These are phyloP conservation scores for Penicillium sp. DNA, from an alignment of 2,329 filamentous ascomycete genomes.

Conservation along the genomic window DNA sequence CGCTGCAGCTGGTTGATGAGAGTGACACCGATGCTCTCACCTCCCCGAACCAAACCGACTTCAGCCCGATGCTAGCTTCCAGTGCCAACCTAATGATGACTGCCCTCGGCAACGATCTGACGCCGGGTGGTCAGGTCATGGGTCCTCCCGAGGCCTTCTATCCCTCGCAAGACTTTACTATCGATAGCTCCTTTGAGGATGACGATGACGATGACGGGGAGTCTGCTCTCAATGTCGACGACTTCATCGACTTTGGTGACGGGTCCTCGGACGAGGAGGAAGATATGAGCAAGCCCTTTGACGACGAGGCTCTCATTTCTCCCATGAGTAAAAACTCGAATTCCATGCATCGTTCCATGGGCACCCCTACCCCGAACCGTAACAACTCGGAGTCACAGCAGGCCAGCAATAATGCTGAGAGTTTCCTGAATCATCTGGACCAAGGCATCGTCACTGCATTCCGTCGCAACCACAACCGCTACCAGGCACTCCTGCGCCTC, in stretches of 20 bases:
- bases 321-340: slow-evolving; percentile 46
- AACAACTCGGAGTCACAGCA: slow-evolving; percentile 26
- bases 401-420: slow-evolving; percentile 40
- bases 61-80: slow-evolving; percentile 59
- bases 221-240: slow-evolving; percentile 59
- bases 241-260: slow-evolving; percentile 66
- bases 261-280: slow-evolving; percentile 57
- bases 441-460: slow-evolving; percentile 72
- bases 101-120: slow-evolving; percentile 54
- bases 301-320: slow-evolving; percentile 42
- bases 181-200: slow-evolving; percentile 57
- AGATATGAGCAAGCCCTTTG: slow-evolving; percentile 47
- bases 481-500: slow-evolving; percentile 48
- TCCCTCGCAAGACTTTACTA: slow-evolving; percentile 54
- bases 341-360: slow-evolving; percentile 30
- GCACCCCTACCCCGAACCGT: slow-evolving; percentile 37
- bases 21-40: slow-evolving; percentile 43
- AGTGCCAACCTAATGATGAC: slow-evolving; percentile 75
- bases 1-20: slow-evolving; percentile 40
- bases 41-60: slow-evolving; percentile 35
- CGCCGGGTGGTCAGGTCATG: slow-evolving; percentile 58
- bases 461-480: slow-evolving; percentile 55
- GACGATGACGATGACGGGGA: slow-evolving; percentile 63
- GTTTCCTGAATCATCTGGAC: slow-evolving; percentile 63
- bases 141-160: slow-evolving; percentile 74